phyloP scores from a whole-genome alignment of 495 filamentous ascomycete species.

The Aspergillus taichungensis region DNA sequence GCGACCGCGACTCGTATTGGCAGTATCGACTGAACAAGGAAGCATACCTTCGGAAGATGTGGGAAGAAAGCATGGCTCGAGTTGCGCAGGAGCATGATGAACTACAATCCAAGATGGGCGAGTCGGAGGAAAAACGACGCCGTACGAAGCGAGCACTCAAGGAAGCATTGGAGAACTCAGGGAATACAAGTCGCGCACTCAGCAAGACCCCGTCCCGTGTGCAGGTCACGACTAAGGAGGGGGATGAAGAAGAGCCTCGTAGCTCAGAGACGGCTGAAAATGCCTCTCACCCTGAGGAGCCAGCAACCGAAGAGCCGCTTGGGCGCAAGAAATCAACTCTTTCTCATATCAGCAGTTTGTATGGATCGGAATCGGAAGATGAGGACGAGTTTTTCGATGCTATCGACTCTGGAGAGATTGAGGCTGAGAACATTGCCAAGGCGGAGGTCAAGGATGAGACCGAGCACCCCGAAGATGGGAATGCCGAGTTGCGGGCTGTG shows the following conservation, averaged over 20 bases:
- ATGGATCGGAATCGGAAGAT: slow-evolving; percentile 71
- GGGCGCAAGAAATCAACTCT: slow-evolving; percentile 21
- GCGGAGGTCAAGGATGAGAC: slow-evolving; percentile 38
- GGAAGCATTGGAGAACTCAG: slow-evolving; percentile 65
- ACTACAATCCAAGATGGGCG: slow-evolving; percentile 75
- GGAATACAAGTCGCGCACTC: slow-evolving; percentile 35
- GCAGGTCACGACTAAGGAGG: slow-evolving; percentile 7
- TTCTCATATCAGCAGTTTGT: slow-evolving; percentile 41
- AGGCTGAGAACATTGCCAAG: slow-evolving; percentile 53
- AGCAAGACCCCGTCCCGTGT: slow-evolving; percentile 21
- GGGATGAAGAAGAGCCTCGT: slow-evolving; percentile 12
- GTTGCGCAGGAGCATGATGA: slow-evolving; percentile 90
- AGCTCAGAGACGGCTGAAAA: slow-evolving; percentile 4
- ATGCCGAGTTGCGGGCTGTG: slow-evolving; percentile 36
- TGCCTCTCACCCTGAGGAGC: slow-evolving; percentile 3
- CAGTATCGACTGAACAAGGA: slow-evolving; percentile 89
- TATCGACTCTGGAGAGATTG: slow-evolving; percentile 83
- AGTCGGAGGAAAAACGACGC: slow-evolving; percentile 82
- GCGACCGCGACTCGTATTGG: slow-evolving; percentile 93
- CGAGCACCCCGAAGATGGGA: slow-evolving; percentile 34
- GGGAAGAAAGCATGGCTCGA: slow-evolving; percentile 97
- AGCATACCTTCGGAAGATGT: slow-evolving; percentile 78
- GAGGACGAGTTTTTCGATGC: slow-evolving; percentile 98
- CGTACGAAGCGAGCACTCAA: slow-evolving; percentile 82
- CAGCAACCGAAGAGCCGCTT: slow-evolving; percentile 8